Percentiles rank a stretch among this genome's conserved stretches.
phyloP scores from a whole-genome alignment of 306 rosid species.

The Morella rubra region DNA sequence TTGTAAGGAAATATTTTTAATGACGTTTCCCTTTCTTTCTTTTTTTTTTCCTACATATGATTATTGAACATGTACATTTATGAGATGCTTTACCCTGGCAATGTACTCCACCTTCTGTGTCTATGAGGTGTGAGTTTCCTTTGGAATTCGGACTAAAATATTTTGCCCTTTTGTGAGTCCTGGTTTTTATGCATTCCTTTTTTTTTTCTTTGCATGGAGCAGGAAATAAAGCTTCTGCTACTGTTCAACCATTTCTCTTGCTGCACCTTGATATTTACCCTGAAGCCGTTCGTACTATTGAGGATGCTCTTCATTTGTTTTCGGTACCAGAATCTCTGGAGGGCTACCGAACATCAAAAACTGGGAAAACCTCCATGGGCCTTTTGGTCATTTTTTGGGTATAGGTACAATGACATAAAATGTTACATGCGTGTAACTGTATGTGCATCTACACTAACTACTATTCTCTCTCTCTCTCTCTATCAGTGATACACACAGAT shows the following conservation, averaged over 20 bases:
- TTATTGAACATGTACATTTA: neutral
- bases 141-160: neutral
- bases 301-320: constrained; percentile 83
- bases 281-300: constrained; percentile 70
- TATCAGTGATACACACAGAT: neutral
- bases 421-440: no score
- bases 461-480: neutral
- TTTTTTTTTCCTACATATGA: neutral
- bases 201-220: constrained; percentile 26
- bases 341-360: constrained; percentile 72
- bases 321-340: constrained; percentile 90
- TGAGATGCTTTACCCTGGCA: neutral
- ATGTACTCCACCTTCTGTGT: constrained; percentile 4
- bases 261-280: constrained; percentile 90
- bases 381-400: neutral
- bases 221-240: constrained; percentile 69
- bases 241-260: constrained; percentile 74
- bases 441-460: neutral
- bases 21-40: neutral
- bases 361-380: constrained; percentile 49
- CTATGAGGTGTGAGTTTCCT: neutral
- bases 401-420: neutral
- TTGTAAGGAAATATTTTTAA: neutral
- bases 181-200: constrained; percentile 5
- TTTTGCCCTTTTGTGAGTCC: neutral